These are phyloP conservation scores for Fremontodendron californicum DNA, from an alignment of 345 rosid species.

Conservation along the genomic window DNA sequence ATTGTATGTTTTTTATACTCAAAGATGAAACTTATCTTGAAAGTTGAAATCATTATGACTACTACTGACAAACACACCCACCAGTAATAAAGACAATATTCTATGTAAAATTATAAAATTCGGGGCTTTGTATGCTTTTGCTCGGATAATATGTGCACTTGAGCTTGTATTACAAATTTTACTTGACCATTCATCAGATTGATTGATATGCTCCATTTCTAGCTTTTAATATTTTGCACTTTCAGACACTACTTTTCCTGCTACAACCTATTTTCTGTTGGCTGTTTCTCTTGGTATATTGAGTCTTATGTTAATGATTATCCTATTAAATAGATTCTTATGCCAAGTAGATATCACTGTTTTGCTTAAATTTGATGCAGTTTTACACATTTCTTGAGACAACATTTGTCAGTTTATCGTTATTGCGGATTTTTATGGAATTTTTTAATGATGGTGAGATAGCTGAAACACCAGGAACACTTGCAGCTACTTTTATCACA, in stretches of 20 bases:
- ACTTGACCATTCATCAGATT: not conserved
- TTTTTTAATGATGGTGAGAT: constrained; percentile 65
- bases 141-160: not conserved
- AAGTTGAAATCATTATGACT: not conserved
- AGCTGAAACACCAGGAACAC: constrained; percentile 55
- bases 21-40: not conserved
- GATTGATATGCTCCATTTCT: not conserved
- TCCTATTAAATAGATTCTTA: not conserved
- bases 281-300: not conserved
- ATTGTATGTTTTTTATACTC: not conserved
- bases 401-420: constrained; percentile 53
- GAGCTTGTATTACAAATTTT: not conserved
- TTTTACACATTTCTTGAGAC: constrained; percentile 83
- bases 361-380: constrained; percentile 40
- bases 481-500: constrained; percentile 65
- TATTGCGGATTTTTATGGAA: constrained; percentile 57
- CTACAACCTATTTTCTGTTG: not conserved
- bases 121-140: not conserved
- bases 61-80: not conserved
- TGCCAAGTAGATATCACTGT: not conserved
- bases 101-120: not conserved
- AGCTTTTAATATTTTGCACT: not conserved
- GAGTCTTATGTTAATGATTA: not conserved
- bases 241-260: not conserved
- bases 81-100: not conserved